phyloP scores from a whole-genome alignment of 2,329 filamentous ascomycete species.

The Cephalotrichum gorgonifer region DNA sequence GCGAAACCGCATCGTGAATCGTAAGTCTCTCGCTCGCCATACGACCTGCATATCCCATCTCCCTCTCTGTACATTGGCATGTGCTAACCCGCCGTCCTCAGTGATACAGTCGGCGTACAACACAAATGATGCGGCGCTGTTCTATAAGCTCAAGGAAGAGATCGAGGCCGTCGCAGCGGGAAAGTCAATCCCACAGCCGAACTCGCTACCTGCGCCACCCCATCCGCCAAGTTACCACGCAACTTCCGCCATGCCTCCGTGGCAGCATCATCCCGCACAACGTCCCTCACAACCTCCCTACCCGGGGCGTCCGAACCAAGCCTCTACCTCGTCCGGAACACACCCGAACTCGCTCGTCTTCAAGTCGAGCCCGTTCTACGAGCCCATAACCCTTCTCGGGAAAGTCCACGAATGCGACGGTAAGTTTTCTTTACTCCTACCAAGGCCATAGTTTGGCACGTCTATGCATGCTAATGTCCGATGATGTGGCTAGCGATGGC shows the following conservation, averaged over 20 bases:
- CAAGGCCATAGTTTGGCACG: constrained; percentile 10
- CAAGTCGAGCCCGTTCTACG: constrained; percentile 81
- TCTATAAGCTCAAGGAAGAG: not conserved
- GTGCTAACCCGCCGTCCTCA: constrained; percentile 5
- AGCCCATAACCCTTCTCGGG: constrained; percentile 55
- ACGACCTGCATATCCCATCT: not conserved
- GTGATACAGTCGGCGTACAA: constrained; percentile 1
- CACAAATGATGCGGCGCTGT: not conserved
- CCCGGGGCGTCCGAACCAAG: not conserved
- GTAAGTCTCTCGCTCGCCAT: constrained; percentile 43
- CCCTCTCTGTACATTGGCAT: not conserved
- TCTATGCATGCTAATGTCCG: not conserved
- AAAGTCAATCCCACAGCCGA: not conserved
- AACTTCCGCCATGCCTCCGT: not conserved
- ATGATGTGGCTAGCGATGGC: constrained; percentile 40
- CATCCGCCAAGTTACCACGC: not conserved
- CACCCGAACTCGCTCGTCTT: constrained; percentile 15
- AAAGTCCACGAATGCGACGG: constrained; percentile 60
- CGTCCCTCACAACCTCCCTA: not conserved
- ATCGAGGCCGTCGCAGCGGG: not conserved
- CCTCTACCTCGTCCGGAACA: not conserved
- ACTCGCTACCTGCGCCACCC: not conserved
- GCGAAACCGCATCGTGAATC: constrained; percentile 64
- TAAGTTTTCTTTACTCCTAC: constrained; percentile 32
- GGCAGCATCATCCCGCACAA: no score